Evolutionary conservation across 371 early-diverging fungal species (phyloP), one percentile per base, ranked within the genome.

Genomic region (Mortierella sp.): DNA sequence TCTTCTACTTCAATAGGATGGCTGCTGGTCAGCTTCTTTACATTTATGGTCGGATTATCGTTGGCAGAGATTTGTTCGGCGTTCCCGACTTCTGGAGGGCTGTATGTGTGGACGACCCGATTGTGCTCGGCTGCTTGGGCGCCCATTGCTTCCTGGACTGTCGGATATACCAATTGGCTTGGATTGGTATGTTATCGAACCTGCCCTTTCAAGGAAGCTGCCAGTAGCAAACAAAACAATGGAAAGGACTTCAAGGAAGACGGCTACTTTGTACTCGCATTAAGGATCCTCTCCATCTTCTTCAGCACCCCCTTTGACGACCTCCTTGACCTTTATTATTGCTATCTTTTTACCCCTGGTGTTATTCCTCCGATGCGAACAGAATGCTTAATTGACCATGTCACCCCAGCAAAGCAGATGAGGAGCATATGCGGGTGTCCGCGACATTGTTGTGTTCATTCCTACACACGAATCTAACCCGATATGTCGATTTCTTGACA

Each of bases 51-150:
- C 24, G 95, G 92, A 21, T 80, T 94, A 26, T 91, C 93, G 13
- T 80, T 95, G 79, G 95, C 95, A 37, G 95, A 95, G 82, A 95
- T 95, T 72, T 94, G 94, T 72, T 92, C 93, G 0, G 92, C 95
- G 9, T 93, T 89, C 81, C 94, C 95, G 10, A 91, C 93, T 13
- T 91, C 93, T 14, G 95, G 95, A 14, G 93, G 93, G 0, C 78
- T 95, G 14, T 95, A 94, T 80, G 92, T 91, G 73, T 94, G 93
- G 92, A 90, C 94, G 40, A 83, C 77, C 40, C 77, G 77, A 71
- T 72, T 80, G 40, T 67, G 91, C 11, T 89, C 89, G 50, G 81
- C 91, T 4, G 87, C 88, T 51, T 91, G 90, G 89, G 91, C 90
- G 2, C 92, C 92, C 37, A 71, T 92, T 40, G 89, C 90, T 74